These are phyloP conservation scores for Cryptococcus hybrid DNA, from an alignment of 1,284 basidiomycete genomes.

Conservation along the genomic window DNA sequence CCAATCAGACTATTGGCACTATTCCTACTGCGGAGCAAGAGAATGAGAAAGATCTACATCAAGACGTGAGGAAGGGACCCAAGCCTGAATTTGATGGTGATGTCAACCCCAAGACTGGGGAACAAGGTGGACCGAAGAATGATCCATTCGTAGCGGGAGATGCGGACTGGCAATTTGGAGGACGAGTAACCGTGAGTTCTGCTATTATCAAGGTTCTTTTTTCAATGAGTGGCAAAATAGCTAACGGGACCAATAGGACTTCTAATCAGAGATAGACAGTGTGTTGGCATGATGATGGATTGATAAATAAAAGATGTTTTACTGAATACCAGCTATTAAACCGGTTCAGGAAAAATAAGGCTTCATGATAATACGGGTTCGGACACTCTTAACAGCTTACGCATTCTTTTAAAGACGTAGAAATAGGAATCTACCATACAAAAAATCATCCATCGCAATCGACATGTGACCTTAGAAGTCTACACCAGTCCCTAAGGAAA, in stretches of 20 bases:
- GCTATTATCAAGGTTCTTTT: slow-evolving; percentile 1
- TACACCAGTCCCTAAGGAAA: too few species aligned
- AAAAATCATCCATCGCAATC: too few species aligned
- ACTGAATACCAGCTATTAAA: too few species aligned
- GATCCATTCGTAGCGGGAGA: slow-evolving; percentile 54
- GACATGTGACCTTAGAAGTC: too few species aligned
- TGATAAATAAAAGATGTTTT: too few species aligned
- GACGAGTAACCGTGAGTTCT: slow-evolving; percentile 48
- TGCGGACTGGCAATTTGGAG: slow-evolving; percentile 50
- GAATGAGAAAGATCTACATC: slow-evolving; percentile 57
- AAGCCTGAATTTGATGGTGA: slow-evolving; percentile 57
- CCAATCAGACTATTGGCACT: slow-evolving; percentile 33
- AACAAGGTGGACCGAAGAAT: slow-evolving; percentile 57
- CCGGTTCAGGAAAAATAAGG: too few species aligned
- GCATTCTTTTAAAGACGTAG: too few species aligned
- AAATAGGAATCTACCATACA: too few species aligned
- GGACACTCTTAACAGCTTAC: too few species aligned
- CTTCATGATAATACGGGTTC: too few species aligned
- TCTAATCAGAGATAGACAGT: not conserved
- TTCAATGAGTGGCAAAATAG: not conserved
- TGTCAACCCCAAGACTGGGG: slow-evolving; percentile 57
- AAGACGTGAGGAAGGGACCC: slow-evolving; percentile 51
- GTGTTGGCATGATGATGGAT: too few species aligned
- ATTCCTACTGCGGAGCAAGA: slow-evolving; percentile 18
- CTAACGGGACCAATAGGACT: slow-evolving; percentile 2